Evolutionary conservation across 306 rosid genomes (phyloP).

Genomic region (Rosa rugosa): DNA sequence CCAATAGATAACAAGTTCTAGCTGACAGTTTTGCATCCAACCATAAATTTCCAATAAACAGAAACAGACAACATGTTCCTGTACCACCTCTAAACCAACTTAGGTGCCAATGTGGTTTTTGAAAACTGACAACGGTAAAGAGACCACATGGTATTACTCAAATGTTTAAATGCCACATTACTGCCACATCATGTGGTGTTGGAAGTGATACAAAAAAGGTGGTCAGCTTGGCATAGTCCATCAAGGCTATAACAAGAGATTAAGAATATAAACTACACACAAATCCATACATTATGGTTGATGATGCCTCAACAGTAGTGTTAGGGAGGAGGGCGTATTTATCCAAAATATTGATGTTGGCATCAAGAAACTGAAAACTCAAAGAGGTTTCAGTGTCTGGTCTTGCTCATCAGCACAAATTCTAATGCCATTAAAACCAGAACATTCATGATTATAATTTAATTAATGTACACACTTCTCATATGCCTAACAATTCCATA

Average conservation of each 20-base stretch:
- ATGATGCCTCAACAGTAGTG: neutral
- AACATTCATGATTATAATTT: neutral
- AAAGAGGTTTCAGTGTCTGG: neutral
- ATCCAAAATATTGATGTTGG: neutral
- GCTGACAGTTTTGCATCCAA: neutral
- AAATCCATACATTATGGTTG: neutral
- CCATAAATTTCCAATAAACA: neutral
- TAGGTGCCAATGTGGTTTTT: neutral
- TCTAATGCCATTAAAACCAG: neutral
- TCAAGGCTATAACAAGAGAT: neutral
- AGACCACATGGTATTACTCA: neutral
- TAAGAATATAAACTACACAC: neutral
- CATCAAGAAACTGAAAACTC: neutral
- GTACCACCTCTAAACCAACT: neutral
- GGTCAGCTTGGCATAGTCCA: neutral
- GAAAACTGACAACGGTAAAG: neutral
- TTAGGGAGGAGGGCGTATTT: neutral
- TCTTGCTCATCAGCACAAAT: neutral
- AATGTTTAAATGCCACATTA: neutral
- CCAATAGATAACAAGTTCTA: neutral
- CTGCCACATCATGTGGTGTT: neutral
- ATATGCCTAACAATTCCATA: neutral
- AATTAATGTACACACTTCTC: neutral
- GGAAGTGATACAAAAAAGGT: neutral
- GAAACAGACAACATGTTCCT: neutral